These are phyloP conservation scores for Mucor mucedo DNA, from an alignment of 371 early-diverging fungal species.

Conservation along the genomic window DNA sequence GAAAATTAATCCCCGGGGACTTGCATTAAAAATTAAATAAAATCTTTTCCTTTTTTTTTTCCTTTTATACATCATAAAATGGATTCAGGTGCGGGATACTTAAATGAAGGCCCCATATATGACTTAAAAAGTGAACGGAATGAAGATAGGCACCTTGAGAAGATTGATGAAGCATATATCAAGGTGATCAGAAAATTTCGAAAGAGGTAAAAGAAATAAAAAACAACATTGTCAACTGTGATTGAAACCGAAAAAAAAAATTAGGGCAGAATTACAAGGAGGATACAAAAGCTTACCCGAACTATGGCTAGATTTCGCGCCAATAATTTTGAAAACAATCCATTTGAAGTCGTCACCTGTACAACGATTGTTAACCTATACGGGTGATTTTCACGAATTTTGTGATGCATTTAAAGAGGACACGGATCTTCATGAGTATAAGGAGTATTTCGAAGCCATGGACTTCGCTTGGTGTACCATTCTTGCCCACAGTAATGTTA, in stretches of 20 bases:
- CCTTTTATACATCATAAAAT: conserved; percentile 2
- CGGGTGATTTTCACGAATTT: conserved; percentile 45
- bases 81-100: conserved; percentile 9
- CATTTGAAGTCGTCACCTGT: conserved; percentile 25
- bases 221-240: neutral
- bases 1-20: neutral
- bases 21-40: neutral
- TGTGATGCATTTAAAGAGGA: conserved; percentile 39
- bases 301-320: conserved; percentile 37
- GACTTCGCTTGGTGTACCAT: conserved; percentile 38
- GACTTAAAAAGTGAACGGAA: neutral
- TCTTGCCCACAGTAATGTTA: conserved; percentile 12
- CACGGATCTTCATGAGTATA: conserved; percentile 31
- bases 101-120: neutral
- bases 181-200: conserved; percentile 39
- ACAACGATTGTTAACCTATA: conserved; percentile 34
- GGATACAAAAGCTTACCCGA: conserved; percentile 35
- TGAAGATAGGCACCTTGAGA: conserved; percentile 16
- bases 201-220: conserved; percentile 28
- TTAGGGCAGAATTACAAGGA: conserved; percentile 23
- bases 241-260: neutral
- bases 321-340: conserved; percentile 25
- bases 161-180: conserved; percentile 22
- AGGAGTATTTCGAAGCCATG: conserved; percentile 39
- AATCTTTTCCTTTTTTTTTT: conserved; percentile 5